Percentiles rank a stretch among this genome's conserved stretches.
These are phyloP conservation scores for Globisporangium paddicum DNA, from an alignment of 352 stramenopile genomes.

Conservation along the genomic window DNA sequence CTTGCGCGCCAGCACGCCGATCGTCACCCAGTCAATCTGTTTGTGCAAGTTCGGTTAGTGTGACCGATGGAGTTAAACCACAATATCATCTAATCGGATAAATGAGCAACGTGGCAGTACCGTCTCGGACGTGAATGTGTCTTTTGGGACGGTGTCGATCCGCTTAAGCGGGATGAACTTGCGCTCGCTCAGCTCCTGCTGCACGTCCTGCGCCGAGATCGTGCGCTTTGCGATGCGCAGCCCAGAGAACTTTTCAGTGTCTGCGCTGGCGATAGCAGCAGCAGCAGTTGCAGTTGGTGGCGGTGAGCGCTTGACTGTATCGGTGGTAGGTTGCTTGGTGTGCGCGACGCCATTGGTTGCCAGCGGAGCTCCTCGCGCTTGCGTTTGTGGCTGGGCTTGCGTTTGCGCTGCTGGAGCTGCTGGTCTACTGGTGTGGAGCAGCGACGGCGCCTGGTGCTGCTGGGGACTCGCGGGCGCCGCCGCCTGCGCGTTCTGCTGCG, in stretches of 20 bases:
- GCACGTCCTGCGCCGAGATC: slow-evolving; percentile 38
- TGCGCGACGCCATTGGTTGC: neutral
- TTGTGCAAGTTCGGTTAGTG: neutral
- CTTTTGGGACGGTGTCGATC: slow-evolving; percentile 50
- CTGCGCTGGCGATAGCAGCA: slow-evolving; percentile 10
- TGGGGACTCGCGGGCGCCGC: neutral
- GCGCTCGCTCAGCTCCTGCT: slow-evolving; percentile 61
- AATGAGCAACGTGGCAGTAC: slow-evolving; percentile 17
- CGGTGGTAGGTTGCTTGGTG: neutral
- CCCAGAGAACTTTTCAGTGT: slow-evolving; percentile 49
- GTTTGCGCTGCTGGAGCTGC: neutral
- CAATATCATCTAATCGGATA: neutral
- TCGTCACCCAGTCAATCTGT: slow-evolving; percentile 77
- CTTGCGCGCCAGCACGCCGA: slow-evolving; percentile 70
- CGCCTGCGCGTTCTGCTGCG: slow-evolving; percentile 11
- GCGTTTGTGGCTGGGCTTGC: neutral
- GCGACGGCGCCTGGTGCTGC: slow-evolving; percentile 2
- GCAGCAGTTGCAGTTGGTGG: slow-evolving; percentile 9
- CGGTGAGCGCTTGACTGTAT: neutral
- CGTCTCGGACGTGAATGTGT: slow-evolving; percentile 49
- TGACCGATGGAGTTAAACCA: neutral
- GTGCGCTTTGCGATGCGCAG: slow-evolving; percentile 55
- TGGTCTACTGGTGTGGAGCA: neutral
- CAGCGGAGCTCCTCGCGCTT: neutral
- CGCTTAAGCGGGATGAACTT: slow-evolving; percentile 55